phyloP scores from a whole-genome alignment of 805 yeast species.

The Barnettozyma siamensis region DNA sequence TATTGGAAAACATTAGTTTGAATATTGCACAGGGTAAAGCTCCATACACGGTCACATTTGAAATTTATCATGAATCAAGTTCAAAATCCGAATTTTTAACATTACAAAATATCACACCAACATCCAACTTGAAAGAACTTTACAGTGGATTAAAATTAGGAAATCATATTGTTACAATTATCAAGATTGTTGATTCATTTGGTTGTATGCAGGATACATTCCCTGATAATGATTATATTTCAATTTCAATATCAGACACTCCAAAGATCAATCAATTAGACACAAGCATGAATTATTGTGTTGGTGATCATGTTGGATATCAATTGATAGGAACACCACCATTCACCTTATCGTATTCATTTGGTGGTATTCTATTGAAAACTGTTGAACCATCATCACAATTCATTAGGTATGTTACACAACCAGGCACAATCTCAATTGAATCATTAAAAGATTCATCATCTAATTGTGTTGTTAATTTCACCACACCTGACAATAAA shows the following conservation, averaged over 20 bases:
- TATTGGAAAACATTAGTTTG: slow-evolving; percentile 48
- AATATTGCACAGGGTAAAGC: slow-evolving; percentile 47
- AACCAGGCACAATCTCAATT: slow-evolving; percentile 71
- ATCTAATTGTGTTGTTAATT: slow-evolving; percentile 64
- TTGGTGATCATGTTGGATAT: slow-evolving; percentile 83
- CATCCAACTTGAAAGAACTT: slow-evolving; percentile 36
- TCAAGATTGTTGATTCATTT: slow-evolving; percentile 55
- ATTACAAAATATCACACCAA: slow-evolving; percentile 37
- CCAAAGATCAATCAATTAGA: slow-evolving; percentile 56
- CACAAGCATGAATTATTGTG: slow-evolving; percentile 59
- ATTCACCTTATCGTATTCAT: slow-evolving; percentile 66
- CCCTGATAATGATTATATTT: slow-evolving; percentile 37
- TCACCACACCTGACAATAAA: slow-evolving; percentile 34
- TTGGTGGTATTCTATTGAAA: slow-evolving; percentile 54
- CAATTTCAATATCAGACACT: slow-evolving; percentile 65
- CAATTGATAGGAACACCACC: slow-evolving; percentile 77
- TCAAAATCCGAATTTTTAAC: slow-evolving; percentile 45
- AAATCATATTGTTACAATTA: slow-evolving; percentile 54
- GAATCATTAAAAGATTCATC: slow-evolving; percentile 69
- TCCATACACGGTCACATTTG: slow-evolving; percentile 57
- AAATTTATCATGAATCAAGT: slow-evolving; percentile 53
- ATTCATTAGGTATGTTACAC: slow-evolving; percentile 68
- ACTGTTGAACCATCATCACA: slow-evolving; percentile 46
- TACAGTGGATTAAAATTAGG: slow-evolving; percentile 61
- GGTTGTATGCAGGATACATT: slow-evolving; percentile 56